Conservation (phyloP, 169 alveolate species). For the Cystoisospora suis region DNA sequence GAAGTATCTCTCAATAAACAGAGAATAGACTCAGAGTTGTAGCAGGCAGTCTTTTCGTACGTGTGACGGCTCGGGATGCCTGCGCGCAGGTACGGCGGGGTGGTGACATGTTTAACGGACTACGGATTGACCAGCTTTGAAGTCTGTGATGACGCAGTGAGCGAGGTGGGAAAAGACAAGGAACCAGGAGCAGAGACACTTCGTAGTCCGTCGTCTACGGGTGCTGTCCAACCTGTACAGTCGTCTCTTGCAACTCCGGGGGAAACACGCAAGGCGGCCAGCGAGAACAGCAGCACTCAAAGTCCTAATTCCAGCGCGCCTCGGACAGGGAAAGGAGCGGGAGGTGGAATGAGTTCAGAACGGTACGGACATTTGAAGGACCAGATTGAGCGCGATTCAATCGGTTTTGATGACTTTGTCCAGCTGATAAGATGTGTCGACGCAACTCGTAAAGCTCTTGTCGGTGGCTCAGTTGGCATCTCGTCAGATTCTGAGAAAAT, state of each 20-base stretch:
- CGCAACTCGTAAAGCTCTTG: constrained; percentile 53
- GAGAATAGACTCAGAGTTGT: too few relatives aligned
- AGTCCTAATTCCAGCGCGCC: neutral
- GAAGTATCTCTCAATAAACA: too few relatives aligned
- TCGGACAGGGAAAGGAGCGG: neutral
- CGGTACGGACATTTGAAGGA: neutral
- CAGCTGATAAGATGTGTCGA: constrained; percentile 48
- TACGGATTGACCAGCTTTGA: neutral
- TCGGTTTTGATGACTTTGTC: constrained; percentile 62
- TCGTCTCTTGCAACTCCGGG: too few relatives aligned
- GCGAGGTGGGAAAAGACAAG: neutral
- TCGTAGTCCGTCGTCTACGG: too few relatives aligned
- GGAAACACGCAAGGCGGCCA: neutral
- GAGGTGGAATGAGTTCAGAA: neutral
- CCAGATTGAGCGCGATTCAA: constrained; percentile 21
- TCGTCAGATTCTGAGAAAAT: constrained; percentile 51
- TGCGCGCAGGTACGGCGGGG: constrained; percentile 25
- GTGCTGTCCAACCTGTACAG: too few relatives aligned
- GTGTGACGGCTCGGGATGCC: too few relatives aligned
- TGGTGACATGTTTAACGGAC: constrained; percentile 22
- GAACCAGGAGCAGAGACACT: too few relatives aligned
- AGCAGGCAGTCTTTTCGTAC: too few relatives aligned
- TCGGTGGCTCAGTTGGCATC: constrained; percentile 44
- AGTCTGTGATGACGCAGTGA: neutral
- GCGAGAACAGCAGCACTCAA: neutral